phyloP scores from a whole-genome alignment of 805 yeast species.

The Cyberlindnera mississippiensis region DNA sequence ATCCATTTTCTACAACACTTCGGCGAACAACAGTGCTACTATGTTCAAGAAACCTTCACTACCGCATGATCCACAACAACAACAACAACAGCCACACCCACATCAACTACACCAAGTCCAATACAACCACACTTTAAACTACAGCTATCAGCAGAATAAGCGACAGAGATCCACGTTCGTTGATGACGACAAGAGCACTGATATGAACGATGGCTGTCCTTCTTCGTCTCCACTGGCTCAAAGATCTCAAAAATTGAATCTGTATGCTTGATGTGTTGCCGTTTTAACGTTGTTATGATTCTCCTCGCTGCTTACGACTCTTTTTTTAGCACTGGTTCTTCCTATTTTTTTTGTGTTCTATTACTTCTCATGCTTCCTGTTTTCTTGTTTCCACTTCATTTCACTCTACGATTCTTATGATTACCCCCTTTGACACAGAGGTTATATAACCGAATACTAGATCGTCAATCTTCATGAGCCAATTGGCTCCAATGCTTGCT shows the following conservation, averaged over 20 bases:
- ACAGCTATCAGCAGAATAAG: constrained; percentile 1
- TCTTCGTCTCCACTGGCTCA: constrained; percentile 19
- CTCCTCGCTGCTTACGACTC: too few relatives aligned
- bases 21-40: constrained; percentile 3
- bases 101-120: constrained; percentile 9
- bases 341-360: background rate
- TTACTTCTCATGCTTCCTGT: background rate
- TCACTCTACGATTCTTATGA: background rate
- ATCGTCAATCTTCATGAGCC: too few relatives aligned
- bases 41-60: constrained; percentile 9
- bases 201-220: constrained; percentile 11
- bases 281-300: background rate
- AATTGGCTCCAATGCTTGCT: too few relatives aligned
- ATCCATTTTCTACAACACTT: constrained; percentile 7
- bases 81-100: constrained; percentile 7
- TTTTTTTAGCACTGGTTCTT: background rate
- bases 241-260: constrained; percentile 18
- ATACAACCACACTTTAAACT: constrained; percentile 1
- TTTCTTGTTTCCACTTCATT: background rate
- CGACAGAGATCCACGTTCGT: constrained; percentile 3
- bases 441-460: background rate
- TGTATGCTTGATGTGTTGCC: constrained; percentile 4
- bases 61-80: constrained; percentile 6
- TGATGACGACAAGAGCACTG: constrained; percentile 2
- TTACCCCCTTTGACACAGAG: background rate